A percentile compares a stretch with the other conserved stretches of the same genome.
Evolutionary conservation across 257 asterid species (phyloP).

Genomic region (Fraxinus quadrangulata): DNA sequence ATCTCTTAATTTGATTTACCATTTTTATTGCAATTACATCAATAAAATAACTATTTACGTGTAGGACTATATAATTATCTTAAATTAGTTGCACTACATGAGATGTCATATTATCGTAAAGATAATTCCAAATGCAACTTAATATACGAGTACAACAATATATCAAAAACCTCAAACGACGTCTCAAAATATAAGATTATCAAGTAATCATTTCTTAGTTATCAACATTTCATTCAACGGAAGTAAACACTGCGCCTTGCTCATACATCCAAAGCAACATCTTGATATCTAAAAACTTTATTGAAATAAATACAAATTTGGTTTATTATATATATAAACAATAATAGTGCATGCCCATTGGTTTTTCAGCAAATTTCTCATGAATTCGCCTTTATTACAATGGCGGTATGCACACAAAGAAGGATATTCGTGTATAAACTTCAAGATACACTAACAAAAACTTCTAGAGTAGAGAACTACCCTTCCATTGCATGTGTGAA

Average conservation of each 20-base stretch:
- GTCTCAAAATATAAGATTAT: background rate
- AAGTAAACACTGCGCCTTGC: background rate
- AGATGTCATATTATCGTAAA: background rate
- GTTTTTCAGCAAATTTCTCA: background rate
- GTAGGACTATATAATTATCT: too few species aligned
- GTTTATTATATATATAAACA: background rate
- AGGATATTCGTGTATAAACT: background rate
- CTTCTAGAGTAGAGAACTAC: background rate
- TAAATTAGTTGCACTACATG: background rate
- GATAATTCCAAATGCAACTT: background rate
- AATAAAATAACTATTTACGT: too few species aligned
- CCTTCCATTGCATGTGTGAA: background rate
- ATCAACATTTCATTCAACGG: background rate
- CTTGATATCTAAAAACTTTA: background rate
- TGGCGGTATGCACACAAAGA: too few species aligned
- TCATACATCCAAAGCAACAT: background rate
- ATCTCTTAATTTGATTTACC: background rate
- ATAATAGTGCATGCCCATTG: background rate
- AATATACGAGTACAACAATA: background rate
- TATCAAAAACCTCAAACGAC: background rate
- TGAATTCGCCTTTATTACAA: too few species aligned
- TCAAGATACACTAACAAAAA: background rate
- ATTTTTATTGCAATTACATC: background rate
- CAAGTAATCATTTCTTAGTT: background rate
- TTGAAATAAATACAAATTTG: too few species aligned